These are phyloP conservation scores for Xylariaceae sp. DNA, from an alignment of 2,329 filamentous ascomycete species.

Conservation along the genomic window DNA sequence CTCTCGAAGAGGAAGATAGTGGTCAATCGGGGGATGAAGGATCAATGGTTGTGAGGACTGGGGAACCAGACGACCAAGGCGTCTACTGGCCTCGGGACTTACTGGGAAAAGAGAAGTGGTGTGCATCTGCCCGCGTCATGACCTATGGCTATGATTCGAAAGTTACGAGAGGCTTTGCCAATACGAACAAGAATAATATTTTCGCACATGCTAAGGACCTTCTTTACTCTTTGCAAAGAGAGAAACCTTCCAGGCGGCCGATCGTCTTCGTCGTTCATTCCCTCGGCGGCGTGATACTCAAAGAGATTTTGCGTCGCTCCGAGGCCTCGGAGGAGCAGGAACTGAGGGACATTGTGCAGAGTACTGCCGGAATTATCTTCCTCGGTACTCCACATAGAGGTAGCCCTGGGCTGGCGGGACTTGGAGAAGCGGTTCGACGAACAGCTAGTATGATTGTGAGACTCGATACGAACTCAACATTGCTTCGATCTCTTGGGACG, in stretches of 20 bases:
- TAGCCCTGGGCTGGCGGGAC: not conserved
- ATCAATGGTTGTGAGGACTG: not conserved
- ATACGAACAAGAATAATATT: not conserved
- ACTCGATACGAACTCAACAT: not conserved
- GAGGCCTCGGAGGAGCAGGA: not conserved
- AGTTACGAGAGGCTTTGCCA: not conserved
- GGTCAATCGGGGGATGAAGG: not conserved
- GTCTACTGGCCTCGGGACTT: not conserved
- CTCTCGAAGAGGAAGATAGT: not conserved
- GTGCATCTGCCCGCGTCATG: not conserved
- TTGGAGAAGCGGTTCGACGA: slow-evolving; percentile 1
- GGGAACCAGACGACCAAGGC: not conserved
- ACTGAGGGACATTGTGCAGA: slow-evolving; percentile 2
- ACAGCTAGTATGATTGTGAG: not conserved
- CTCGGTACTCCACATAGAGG: slow-evolving; percentile 3
- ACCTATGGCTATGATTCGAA: not conserved
- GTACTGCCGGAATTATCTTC: slow-evolving; percentile 1
- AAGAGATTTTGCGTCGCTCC: slow-evolving; percentile 4
- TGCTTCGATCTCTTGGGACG: not conserved
- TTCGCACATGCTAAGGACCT: not conserved
- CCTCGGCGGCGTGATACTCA: slow-evolving; percentile 1
- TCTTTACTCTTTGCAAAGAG: not conserved
- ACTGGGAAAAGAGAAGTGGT: not conserved
- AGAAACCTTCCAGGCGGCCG: not conserved
- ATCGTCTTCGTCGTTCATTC: slow-evolving; percentile 4